phyloP scores from a whole-genome alignment of 1,139 yeast species.

The Entelexis paramagnoliae region DNA sequence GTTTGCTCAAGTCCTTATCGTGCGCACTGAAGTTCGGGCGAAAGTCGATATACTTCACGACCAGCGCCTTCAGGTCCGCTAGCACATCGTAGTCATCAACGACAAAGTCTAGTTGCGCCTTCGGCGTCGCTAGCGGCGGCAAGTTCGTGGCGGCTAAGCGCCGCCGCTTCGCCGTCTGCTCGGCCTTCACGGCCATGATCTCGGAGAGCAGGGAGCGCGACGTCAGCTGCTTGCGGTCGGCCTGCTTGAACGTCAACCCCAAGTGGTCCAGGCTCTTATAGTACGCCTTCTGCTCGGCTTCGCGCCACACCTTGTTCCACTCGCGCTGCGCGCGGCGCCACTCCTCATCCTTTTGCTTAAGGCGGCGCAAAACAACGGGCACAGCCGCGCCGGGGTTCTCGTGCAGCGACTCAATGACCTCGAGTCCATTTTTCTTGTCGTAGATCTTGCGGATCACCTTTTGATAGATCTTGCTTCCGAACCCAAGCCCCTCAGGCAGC shows the following conservation, averaged over 20 bases:
- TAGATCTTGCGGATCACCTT: conserved; percentile 86
- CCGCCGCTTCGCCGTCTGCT: conserved; percentile 67
- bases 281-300: conserved; percentile 89
- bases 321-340: conserved; percentile 98
- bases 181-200: conserved; percentile 83
- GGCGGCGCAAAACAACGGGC: conserved; percentile 79
- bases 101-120: conserved; percentile 62
- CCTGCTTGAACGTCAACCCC: conserved; percentile 91
- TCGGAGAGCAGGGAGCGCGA: conserved; percentile 85
- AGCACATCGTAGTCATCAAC: conserved; percentile 61
- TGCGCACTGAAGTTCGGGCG: conserved; percentile 60
- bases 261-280: conserved; percentile 89
- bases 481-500: conserved; percentile 88
- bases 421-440: conserved; percentile 90
- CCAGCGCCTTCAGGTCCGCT: conserved; percentile 60
- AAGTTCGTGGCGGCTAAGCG: conserved; percentile 47
- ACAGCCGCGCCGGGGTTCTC: conserved; percentile 93
- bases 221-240: conserved; percentile 84
- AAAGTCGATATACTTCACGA: conserved; percentile 58
- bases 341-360: conserved; percentile 96
- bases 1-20: conserved; percentile 70
- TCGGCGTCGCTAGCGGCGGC: conserved; percentile 58
- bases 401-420: conserved; percentile 89
- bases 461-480: conserved; percentile 86
- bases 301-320: conserved; percentile 99